phyloP scores from a whole-genome alignment of 2,329 filamentous ascomycete species.

The Periconia sp. region DNA sequence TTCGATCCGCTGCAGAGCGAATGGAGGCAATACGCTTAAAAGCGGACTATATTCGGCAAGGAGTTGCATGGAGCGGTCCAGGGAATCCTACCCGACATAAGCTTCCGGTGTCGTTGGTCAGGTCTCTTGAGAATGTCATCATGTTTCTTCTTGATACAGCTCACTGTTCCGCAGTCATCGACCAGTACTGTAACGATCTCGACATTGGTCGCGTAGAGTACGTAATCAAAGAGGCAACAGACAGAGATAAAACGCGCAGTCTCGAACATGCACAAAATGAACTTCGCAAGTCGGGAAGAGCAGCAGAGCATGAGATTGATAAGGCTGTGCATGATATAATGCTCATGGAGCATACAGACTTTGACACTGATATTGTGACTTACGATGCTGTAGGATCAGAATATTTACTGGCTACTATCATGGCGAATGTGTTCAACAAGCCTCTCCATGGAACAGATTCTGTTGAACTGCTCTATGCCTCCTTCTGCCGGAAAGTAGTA shows the following conservation, averaged over 20 bases:
- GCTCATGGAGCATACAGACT: conserved; percentile 8
- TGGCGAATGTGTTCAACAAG: conserved; percentile 5
- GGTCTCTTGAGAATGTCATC: conserved; percentile 2
- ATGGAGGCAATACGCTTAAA: background rate
- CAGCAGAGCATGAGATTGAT: conserved; percentile 1
- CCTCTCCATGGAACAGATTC: conserved; percentile 4
- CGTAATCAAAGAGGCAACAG: background rate
- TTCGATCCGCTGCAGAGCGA: background rate
- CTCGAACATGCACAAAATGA: too few species aligned
- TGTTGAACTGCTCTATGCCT: conserved; percentile 5
- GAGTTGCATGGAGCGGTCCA: background rate
- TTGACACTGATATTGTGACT: conserved; percentile 7
- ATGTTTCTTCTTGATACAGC: conserved; percentile 4
- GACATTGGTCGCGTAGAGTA: background rate
- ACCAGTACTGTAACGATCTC: conserved; percentile 1
- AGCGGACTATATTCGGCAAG: conserved; percentile 4
- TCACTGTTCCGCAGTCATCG: background rate
- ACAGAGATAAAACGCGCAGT: background rate
- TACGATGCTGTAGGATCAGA: conserved; percentile 9
- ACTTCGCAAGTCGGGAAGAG: background rate
- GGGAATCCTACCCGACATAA: background rate
- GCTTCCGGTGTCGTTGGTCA: conserved; percentile 8
- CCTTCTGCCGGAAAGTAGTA: conserved; percentile 7
- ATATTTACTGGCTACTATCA: conserved; percentile 8
- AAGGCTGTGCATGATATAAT: conserved; percentile 9